phyloP scores from a whole-genome alignment of 2,329 filamentous ascomycete genomes.

The Ophiostoma piceae region DNA sequence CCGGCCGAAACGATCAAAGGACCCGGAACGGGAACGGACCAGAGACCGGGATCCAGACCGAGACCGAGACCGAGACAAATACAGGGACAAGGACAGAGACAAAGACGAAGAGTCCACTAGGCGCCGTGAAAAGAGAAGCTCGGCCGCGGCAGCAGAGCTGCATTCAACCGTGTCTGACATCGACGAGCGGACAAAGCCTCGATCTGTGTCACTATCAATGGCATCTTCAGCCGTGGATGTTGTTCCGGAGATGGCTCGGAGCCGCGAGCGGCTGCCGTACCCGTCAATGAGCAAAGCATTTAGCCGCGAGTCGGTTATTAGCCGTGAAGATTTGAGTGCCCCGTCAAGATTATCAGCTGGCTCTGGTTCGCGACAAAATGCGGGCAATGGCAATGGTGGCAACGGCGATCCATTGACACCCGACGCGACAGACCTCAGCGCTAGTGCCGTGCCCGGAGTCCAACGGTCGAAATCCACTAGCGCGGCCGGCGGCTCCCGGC shows the following conservation, averaged over 20 bases:
- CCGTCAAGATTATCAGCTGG: constrained; percentile 26
- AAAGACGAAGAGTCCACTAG: not conserved
- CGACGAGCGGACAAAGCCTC: constrained; percentile 16
- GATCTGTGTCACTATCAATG: constrained; percentile 15
- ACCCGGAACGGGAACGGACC: constrained; percentile 5
- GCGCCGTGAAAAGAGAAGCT: constrained; percentile 19
- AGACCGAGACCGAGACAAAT: not conserved
- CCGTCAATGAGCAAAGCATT: constrained; percentile 84
- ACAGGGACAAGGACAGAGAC: not conserved
- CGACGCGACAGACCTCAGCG: constrained; percentile 64
- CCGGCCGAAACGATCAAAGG: constrained; percentile 17
- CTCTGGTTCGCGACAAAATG: constrained; percentile 24
- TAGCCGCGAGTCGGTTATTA: constrained; percentile 76
- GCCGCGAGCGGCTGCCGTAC: constrained; percentile 59
- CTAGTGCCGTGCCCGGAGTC: constrained; percentile 36
- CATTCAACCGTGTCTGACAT: not conserved
- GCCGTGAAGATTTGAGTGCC: constrained; percentile 48
- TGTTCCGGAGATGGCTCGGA: constrained; percentile 44
- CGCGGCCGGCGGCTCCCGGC: constrained; percentile 10
- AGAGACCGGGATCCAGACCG: not conserved
- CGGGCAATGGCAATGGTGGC: constrained; percentile 27
- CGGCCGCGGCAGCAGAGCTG: constrained; percentile 10
- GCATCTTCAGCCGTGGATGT: constrained; percentile 35
- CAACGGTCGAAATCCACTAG: constrained; percentile 44
- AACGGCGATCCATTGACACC: constrained; percentile 58